Evolutionary conservation across 176 grass and related monocot species (phyloP), one percentile per base, ranked within the genome.

Genomic region (Areca catechu): DNA sequence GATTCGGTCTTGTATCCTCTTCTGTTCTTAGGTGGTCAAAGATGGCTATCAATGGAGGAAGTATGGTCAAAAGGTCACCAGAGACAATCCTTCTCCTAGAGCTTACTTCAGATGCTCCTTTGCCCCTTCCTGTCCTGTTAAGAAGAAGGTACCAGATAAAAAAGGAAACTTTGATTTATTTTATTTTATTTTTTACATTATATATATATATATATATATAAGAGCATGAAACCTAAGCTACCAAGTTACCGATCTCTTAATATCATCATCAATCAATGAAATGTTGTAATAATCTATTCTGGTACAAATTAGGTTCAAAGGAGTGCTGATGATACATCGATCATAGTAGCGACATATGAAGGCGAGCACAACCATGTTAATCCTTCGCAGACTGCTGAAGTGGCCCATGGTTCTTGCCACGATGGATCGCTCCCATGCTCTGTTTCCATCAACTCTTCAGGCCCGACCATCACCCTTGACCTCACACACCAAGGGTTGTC

Each of bases 301-400:
- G 27, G 19, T 37, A 10, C 2, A 19, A 19, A 53, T 20, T 60
- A 95, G 89, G 94, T 98, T 22, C 94, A 98, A 78, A 83, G 81
- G 50, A 98, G 94, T 60, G 88, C 81, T 0, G 81, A 98, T 53
- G 84, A 98, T 73, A 83, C 69, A 75, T 83, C 88, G 19, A 0
- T 98, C 64, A 47, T 93, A 30, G 62, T 86, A 56, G 94, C 78
- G 3, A 93, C 88, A 4, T 98, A 98, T 49, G 94, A 98, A 74
- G 94, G 94, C 19, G 79, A 93, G 47, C 94, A 98, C 74, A 98
- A 86, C 72, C 94, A 98, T 75, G 21, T 54, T 18, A 47, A 16
- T 30, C 80, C 79, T 4, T 57, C 74, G 48, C 15, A 16, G 47
- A 25, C 47, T 25, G 48, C 47, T 25, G 48, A 20, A 24, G 49